Evolutionary conservation across 1,284 basidiomycete species (phyloP).

Genomic region (Microbotryomycetes sp.): DNA sequence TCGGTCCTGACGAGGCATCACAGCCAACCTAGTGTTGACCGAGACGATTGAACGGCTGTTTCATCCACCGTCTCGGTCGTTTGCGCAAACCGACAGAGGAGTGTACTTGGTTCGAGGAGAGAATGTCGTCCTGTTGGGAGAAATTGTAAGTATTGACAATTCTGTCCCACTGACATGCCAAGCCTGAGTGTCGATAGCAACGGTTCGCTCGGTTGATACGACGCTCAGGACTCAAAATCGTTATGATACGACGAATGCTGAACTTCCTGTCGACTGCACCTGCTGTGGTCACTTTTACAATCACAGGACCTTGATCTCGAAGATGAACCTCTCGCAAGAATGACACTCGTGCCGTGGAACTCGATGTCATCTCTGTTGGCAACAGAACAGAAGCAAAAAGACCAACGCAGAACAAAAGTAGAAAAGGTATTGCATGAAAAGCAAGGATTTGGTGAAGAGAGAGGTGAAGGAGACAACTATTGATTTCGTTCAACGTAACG

Average conservation of each 20-base stretch:
- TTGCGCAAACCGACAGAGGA: slow-evolving; percentile 76
- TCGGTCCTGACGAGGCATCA: not conserved
- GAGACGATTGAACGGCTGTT: slow-evolving; percentile 67
- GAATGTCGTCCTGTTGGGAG: slow-evolving; percentile 94
- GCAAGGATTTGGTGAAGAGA: slow-evolving; percentile 78
- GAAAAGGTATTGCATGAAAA: slow-evolving; percentile 64
- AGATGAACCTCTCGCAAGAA: slow-evolving; percentile 63
- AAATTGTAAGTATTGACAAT: slow-evolving; percentile 65
- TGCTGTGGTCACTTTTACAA: not conserved
- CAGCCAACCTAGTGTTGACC: slow-evolving; percentile 44
- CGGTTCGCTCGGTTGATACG: not conserved
- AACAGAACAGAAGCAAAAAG: slow-evolving; percentile 61
- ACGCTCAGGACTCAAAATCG: not conserved
- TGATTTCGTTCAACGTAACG: no score
- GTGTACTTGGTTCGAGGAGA: slow-evolving; percentile 94
- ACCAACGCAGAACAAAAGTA: slow-evolving; percentile 41
- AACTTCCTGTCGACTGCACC: not conserved
- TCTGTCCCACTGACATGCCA: not conserved
- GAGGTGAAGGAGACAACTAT: slow-evolving; percentile 85
- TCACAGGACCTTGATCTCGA: slow-evolving; percentile 83
- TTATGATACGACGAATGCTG: not conserved
- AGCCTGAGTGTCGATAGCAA: not conserved
- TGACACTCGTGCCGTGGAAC: slow-evolving; percentile 64
- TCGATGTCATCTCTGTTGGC: slow-evolving; percentile 52
- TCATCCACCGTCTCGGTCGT: slow-evolving; percentile 57